A percentile compares a stretch with the other conserved stretches of the same genome.
Conservation (phyloP, 2,329 filamentous ascomycete genomes). For the Zymoseptoria crescenta region DNA sequence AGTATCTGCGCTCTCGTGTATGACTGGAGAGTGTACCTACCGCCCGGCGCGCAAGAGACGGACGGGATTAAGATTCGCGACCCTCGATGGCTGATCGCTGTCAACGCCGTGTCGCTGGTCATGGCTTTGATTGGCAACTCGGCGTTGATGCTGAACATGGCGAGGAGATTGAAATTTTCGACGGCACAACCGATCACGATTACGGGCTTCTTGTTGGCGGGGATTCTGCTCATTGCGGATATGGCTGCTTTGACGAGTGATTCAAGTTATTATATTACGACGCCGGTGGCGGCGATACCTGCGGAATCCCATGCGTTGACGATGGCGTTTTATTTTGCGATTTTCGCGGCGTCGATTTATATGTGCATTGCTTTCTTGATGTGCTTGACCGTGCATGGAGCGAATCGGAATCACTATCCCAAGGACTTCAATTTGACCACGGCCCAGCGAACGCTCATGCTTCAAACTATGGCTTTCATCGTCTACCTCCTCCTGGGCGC, state of each 20-base stretch:
- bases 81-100: conserved; percentile 43
- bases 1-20: conserved; percentile 45
- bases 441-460: conserved; percentile 49
- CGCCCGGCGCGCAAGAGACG: conserved; percentile 34
- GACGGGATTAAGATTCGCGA: conserved; percentile 43
- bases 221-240: conserved; percentile 46
- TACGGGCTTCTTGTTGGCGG: conserved; percentile 50
- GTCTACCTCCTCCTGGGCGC: conserved; percentile 43
- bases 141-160: conserved; percentile 53
- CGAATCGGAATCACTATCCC: conserved; percentile 46
- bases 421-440: conserved; percentile 49
- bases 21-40: conserved; percentile 48
- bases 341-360: conserved; percentile 51
- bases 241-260: conserved; percentile 41
- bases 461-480: conserved; percentile 45
- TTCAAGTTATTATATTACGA: conserved; percentile 35
- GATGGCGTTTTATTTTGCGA: conserved; percentile 53
- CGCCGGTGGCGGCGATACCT: conserved; percentile 24
- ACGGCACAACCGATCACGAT: conserved; percentile 54
- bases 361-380: conserved; percentile 49
- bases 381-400: conserved; percentile 49
- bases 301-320: conserved; percentile 38
- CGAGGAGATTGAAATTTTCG: conserved; percentile 45
- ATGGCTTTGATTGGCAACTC: conserved; percentile 49
- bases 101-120: conserved; percentile 50